Evolutionary conservation across 306 rosid species (phyloP), one percentile per base, ranked within the genome.

Genomic region (Fagus crenata): DNA sequence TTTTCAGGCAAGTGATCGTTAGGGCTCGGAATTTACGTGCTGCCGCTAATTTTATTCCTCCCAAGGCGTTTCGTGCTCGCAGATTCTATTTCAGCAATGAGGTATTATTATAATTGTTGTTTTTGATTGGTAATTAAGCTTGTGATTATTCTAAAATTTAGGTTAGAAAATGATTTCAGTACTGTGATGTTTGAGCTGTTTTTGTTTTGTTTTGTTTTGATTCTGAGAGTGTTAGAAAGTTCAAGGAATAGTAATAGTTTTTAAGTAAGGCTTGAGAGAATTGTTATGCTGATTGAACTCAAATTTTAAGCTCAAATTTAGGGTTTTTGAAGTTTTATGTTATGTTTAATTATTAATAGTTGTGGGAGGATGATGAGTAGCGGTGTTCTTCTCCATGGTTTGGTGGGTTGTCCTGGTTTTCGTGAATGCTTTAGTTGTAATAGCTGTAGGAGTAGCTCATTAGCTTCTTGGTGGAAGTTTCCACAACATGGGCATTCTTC

Each of bases 21-120:
- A 86, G 99, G 90, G 99, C 99, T 87, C 92, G 99, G 78, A 95
- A 88, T 85, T 80, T 95, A 76, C 97, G 99, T 54, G 84, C 88
- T 7, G 90, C 87, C 3, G 97, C 97, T 41, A 95, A 95, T 83
- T 90, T 89, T 72, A 89, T 95, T 40, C 99, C 99, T 80, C 81
- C 89, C 0, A 95, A 90, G 82, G 88, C 99, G 75, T 95, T 92
- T 83, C 97, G 96, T 0, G 81, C 96, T 15, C 97, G 99, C 76
- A 89, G 90, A 53, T 76, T 89, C 69, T 92, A 95, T 78, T 92
- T 68, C 76, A 86, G 89, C 76, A 95, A 95, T 15, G 99, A 92
- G 97, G 99, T 95, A 75, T 14, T 61, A 2, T 37, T 75, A 36
- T 13, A 67, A 1, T 63, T 18, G 18, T 80, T 68, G 53, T 12